These are phyloP conservation scores for Saitoella complicata DNA, from an alignment of 805 yeast species.

Conservation along the genomic window DNA sequence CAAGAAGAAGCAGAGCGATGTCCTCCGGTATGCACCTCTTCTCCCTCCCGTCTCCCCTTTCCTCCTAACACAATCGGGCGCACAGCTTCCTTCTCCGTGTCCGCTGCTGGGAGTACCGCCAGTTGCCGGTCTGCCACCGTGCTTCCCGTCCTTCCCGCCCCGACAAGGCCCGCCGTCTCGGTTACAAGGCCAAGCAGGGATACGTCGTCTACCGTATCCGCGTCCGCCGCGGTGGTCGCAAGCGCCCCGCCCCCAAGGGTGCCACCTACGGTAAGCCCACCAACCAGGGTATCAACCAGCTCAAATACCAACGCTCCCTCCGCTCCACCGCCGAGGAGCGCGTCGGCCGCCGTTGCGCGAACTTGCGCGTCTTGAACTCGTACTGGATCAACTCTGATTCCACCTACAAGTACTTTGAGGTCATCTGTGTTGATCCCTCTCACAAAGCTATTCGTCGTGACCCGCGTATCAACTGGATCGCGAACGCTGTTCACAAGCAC, in stretches of 20 bases:
- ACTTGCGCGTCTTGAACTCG: conserved; percentile 98
- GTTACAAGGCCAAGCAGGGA: conserved; percentile 99
- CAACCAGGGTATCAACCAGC: conserved; percentile 98
- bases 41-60: too few relatives aligned
- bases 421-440: conserved; percentile 89
- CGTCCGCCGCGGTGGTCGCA: conserved; percentile 99
- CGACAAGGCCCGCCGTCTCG: conserved; percentile 99
- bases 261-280: conserved; percentile 99
- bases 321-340: conserved; percentile 99
- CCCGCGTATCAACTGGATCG: conserved; percentile 99
- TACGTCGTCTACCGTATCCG: conserved; percentile 96
- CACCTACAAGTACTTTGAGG: conserved; percentile 98
- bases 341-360: conserved; percentile 96
- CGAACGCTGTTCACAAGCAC: conserved; percentile 99
- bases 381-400: conserved; percentile 99
- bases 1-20: conserved; percentile 99
- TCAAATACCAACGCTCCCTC: conserved; percentile 97
- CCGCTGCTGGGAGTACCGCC: conserved; percentile 99
- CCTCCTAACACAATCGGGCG: too few relatives aligned
- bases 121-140: conserved; percentile 96
- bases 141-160: conserved; percentile 98
- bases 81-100: conserved; percentile 75
- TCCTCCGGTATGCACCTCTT: conserved; percentile 40
- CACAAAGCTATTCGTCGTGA: conserved; percentile 99
- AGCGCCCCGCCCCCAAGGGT: conserved; percentile 99